Evolutionary conservation across 2,329 filamentous ascomycete species (phyloP).

Genomic region (Triangularia verruculosa): DNA sequence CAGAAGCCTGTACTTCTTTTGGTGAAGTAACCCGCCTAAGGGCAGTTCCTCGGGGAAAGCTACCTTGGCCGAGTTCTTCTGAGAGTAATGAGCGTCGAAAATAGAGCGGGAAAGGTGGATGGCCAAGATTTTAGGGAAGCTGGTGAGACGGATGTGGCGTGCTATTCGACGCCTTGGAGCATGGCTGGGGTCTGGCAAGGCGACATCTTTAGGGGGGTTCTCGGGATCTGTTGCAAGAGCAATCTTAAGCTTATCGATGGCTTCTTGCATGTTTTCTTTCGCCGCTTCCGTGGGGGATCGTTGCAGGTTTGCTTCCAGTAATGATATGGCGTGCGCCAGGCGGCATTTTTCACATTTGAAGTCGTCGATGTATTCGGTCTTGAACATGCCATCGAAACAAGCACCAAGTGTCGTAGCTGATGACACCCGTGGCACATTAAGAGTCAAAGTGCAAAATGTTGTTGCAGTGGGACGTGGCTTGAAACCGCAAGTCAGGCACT

Average conservation of each 20-base stretch:
- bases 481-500: slow-evolving; percentile 87
- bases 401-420: slow-evolving; percentile 76
- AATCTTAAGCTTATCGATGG: slow-evolving; percentile 62
- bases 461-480: slow-evolving; percentile 80
- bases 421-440: slow-evolving; percentile 82
- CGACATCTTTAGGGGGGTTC: slow-evolving; percentile 65
- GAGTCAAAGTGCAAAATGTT: slow-evolving; percentile 85
- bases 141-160: slow-evolving; percentile 80
- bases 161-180: slow-evolving; percentile 83
- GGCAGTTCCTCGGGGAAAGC: slow-evolving; percentile 84
- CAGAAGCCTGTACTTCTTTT: slow-evolving; percentile 78
- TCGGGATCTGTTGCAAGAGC: slow-evolving; percentile 83
- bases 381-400: slow-evolving; percentile 92
- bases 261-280: slow-evolving; percentile 49
- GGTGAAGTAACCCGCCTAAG: slow-evolving; percentile 73
- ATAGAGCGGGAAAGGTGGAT: slow-evolving; percentile 93
- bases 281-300: slow-evolving; percentile 53
- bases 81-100: slow-evolving; percentile 74
- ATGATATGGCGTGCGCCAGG: slow-evolving; percentile 71
- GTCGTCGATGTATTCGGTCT: slow-evolving; percentile 93
- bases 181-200: slow-evolving; percentile 68
- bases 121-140: slow-evolving; percentile 85
- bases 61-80: slow-evolving; percentile 94
- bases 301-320: slow-evolving; percentile 58
- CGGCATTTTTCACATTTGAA: slow-evolving; percentile 94